phyloP scores from a whole-genome alignment of 2,329 filamentous ascomycete genomes.

The Aureobasidium sp. region DNA sequence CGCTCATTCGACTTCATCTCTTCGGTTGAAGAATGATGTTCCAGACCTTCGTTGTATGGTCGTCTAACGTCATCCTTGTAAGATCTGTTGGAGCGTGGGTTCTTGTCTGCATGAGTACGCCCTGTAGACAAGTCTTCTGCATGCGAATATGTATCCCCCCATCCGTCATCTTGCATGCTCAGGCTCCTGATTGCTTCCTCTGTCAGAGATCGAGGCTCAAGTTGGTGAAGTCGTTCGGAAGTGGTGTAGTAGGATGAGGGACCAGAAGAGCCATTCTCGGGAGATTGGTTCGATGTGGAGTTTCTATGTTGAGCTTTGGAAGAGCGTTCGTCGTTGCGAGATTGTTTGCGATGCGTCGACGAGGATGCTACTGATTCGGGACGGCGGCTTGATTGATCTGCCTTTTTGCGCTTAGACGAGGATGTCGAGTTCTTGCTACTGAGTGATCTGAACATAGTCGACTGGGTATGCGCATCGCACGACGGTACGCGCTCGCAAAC shows the following conservation, averaged over 20 bases:
- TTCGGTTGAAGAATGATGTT: neutral
- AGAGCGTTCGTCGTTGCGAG: constrained; percentile 21
- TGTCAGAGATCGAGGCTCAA: constrained; percentile 24
- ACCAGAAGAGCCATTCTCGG: constrained; percentile 23
- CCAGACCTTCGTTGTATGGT: neutral
- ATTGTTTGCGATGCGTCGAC: constrained; percentile 28
- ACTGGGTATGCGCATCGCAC: neutral
- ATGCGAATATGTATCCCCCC: constrained; percentile 21
- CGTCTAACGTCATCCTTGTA: neutral
- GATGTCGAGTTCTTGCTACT: constrained; percentile 25
- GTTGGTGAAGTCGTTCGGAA: constrained; percentile 7
- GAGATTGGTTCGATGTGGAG: constrained; percentile 21
- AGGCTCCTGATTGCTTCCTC: constrained; percentile 29
- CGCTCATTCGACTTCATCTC: neutral
- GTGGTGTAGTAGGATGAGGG: constrained; percentile 35
- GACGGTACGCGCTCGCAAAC: neutral
- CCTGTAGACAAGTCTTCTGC: neutral
- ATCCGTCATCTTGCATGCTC: constrained; percentile 23
- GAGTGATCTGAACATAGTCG: constrained; percentile 17
- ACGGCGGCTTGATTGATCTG: constrained; percentile 25
- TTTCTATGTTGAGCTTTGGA: constrained; percentile 20
- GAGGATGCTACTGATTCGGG: constrained; percentile 31
- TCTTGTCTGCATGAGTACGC: neutral
- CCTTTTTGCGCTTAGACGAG: constrained; percentile 23
- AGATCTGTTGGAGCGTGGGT: neutral